phyloP scores from a whole-genome alignment of 2,329 filamentous ascomycete genomes.

The Pezicula radicicola region DNA sequence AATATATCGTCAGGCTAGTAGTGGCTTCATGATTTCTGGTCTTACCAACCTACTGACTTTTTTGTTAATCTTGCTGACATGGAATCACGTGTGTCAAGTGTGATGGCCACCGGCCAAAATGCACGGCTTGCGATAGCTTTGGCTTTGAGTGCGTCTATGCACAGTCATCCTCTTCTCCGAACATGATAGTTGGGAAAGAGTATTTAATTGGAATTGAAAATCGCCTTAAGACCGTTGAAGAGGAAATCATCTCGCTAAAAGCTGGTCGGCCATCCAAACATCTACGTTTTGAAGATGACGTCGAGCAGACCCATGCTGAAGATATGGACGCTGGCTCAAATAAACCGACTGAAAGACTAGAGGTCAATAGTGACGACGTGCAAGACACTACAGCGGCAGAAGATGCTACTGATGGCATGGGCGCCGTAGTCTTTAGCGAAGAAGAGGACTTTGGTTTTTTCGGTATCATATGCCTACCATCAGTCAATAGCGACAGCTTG shows the following conservation, averaged over 20 bases:
- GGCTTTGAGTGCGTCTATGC: constrained; percentile 42
- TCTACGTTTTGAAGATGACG: too few relatives aligned
- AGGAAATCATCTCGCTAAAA: too few relatives aligned
- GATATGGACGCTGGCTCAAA: constrained; percentile 16
- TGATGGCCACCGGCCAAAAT: constrained; percentile 39
- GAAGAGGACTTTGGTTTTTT: constrained; percentile 33
- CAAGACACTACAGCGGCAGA: constrained; percentile 11
- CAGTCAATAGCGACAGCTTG: not conserved
- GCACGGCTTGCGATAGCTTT: constrained; percentile 36
- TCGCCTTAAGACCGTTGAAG: constrained; percentile 23
- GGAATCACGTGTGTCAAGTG: constrained; percentile 28
- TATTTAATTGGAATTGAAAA: constrained; percentile 22
- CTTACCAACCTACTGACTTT: not conserved
- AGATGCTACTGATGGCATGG: constrained; percentile 29
- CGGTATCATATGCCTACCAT: constrained; percentile 16
- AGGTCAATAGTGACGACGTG: constrained; percentile 10
- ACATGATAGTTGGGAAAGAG: constrained; percentile 38
- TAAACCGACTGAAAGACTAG: too few relatives aligned
- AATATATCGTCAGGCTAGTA: too few relatives aligned
- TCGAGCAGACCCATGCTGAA: constrained; percentile 8
- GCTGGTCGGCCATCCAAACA: too few relatives aligned
- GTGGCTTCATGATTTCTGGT: not conserved
- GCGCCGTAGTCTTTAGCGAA: constrained; percentile 26
- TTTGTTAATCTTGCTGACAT: not conserved
- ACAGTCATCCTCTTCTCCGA: constrained; percentile 30